These are phyloP conservation scores for Tephrocybe sp. DNA, from an alignment of 768 basidiomycete genomes.

Conservation along the genomic window DNA sequence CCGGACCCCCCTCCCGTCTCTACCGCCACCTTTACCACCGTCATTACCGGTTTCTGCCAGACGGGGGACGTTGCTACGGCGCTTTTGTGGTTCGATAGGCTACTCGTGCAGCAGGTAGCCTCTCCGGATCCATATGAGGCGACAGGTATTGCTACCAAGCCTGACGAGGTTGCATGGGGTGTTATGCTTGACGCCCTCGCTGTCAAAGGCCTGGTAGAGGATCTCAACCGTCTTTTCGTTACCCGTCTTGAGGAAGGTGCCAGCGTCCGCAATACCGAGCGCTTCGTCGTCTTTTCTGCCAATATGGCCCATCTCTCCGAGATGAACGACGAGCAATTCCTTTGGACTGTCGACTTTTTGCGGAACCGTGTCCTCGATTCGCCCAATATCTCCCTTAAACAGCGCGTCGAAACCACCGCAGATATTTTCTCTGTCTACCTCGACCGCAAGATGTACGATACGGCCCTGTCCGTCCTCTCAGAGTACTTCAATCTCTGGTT, in stretches of 20 bases:
- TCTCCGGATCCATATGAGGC: slow-evolving; percentile 41
- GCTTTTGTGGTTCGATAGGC: slow-evolving; percentile 67
- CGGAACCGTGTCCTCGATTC: not conserved
- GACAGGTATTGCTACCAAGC: slow-evolving; percentile 44
- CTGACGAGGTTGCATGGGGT: slow-evolving; percentile 54
- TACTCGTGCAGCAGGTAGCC: slow-evolving; percentile 41
- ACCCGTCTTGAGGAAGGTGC: slow-evolving; percentile 34
- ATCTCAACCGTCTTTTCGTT: slow-evolving; percentile 58
- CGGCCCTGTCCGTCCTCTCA: slow-evolving; percentile 20
- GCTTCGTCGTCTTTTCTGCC: slow-evolving; percentile 39
- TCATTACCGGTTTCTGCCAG: slow-evolving; percentile 67
- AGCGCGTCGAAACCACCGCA: slow-evolving; percentile 13
- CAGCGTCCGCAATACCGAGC: slow-evolving; percentile 35
- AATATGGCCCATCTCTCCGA: slow-evolving; percentile 28
- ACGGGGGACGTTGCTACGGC: slow-evolving; percentile 64
- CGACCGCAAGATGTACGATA: slow-evolving; percentile 25
- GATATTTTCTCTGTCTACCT: slow-evolving; percentile 30
- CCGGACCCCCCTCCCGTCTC: slow-evolving; percentile 55
- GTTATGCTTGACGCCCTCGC: slow-evolving; percentile 62
- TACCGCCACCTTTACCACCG: slow-evolving; percentile 59
- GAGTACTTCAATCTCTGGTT: slow-evolving; percentile 13
- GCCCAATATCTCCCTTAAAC: not conserved
- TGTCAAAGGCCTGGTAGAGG: slow-evolving; percentile 42
- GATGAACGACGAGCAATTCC: slow-evolving; percentile 17
- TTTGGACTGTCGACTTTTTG: slow-evolving; percentile 24